Evolutionary conservation across 164 flowering plant genomes (phyloP).

Genomic region (Annona cherimola): DNA sequence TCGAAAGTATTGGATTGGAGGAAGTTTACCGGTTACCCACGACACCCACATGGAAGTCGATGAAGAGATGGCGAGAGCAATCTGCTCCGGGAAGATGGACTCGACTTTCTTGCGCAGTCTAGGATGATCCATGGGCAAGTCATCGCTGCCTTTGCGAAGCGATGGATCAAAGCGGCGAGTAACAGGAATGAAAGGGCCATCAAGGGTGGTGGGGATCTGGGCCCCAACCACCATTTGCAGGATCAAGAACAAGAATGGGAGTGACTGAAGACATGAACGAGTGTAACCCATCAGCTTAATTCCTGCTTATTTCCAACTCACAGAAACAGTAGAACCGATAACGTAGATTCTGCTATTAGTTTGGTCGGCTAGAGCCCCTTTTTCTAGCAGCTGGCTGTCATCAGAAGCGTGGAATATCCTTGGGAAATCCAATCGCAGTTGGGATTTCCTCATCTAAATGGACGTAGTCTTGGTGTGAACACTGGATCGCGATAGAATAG

Average conservation of each 20-base stretch:
- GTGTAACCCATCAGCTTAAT: constrained; percentile 4
- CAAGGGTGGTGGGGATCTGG: constrained; percentile 64
- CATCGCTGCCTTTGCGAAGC: constrained; percentile 68
- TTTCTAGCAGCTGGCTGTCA: background rate
- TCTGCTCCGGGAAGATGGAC: constrained; percentile 69
- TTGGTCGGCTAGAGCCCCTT: background rate
- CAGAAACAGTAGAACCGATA: background rate
- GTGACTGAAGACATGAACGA: background rate
- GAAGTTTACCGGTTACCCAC: constrained; percentile 75
- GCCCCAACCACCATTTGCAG: constrained; percentile 3
- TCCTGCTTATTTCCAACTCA: background rate
- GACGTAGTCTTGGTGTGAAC: too few species aligned
- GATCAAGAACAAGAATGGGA: background rate
- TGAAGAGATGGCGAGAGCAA: constrained; percentile 68
- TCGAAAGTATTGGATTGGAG: background rate
- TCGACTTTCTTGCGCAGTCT: constrained; percentile 56
- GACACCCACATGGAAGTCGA: constrained; percentile 87
- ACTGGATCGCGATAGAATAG: too few species aligned
- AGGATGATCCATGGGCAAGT: constrained; percentile 70
- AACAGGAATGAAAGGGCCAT: constrained; percentile 77
- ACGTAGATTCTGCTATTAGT: background rate
- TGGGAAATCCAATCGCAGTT: background rate
- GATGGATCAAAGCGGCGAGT: constrained; percentile 64
- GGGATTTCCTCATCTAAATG: background rate
- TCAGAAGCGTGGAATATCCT: background rate